Base-by-base conservation (phyloP, 2,329 filamentous ascomycete genomes). In the Curvularia sp. region DNA sequence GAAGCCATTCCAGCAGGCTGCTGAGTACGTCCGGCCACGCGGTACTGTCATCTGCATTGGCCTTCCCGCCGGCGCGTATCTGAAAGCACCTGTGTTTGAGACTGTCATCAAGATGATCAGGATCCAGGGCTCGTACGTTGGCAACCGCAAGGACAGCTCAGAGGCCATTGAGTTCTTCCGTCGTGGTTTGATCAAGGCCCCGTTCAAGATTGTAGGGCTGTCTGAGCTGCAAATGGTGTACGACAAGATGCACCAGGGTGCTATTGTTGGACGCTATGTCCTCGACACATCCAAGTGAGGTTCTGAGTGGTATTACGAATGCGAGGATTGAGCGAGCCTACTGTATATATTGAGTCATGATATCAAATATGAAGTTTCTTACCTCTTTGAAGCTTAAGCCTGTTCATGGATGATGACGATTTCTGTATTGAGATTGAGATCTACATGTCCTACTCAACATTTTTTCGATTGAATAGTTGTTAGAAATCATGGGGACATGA, bases 1-100 rank as follows among this genome's bases (percentile, higher is more conserved):
- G 85, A 92, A 89, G 83, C 94, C 94, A 53, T 97, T 97, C 88
- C 92, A 97, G 81, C 93, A 97, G 82, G 94, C 94, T 41, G 88
- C 91, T 47, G 88, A 84, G 79, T 97, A 97, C 79, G 89, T 97
- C 62, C 90, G 94, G 59, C 86, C 92, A 55, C 87, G 88, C 60
- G 94, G 94, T 59, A 85, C 87, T 38, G 90, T 97, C 73, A 86
- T 97, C 63, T 94, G 91, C 80, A 95, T 98, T 72, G 94, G 93
- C 73, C 83, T 97, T 25, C 94, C 94, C 5, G 89, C 91, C 36
- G 84, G 88, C 64, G 74, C 93, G 2, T 90, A 84, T 78, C 84
- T 97, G 64, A 86, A 86, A 68, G 93, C 93, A 1, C 91, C 92
- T 38, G 93, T 97, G 54, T 97, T 97, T 77, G 89, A 93, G 74